Evolutionary conservation across 73 alveolate genomes (phyloP), one percentile per base, ranked within the genome.

Genomic region (Chromera velia): DNA sequence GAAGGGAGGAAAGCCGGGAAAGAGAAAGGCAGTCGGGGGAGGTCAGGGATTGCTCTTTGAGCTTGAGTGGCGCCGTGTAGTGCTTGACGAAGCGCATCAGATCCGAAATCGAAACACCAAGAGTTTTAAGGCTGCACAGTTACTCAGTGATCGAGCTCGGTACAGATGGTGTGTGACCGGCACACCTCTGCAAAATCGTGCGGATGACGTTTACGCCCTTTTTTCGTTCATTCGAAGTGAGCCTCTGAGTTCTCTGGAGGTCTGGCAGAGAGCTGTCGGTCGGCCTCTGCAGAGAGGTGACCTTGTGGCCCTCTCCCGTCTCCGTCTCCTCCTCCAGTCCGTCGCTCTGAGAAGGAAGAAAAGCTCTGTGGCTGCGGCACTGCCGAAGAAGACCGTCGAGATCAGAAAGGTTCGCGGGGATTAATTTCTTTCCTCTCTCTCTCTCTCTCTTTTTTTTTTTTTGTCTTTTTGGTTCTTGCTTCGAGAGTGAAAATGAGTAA

Each of bases 131-230:
- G 28, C 67, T 7, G 26, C 31, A 27, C n/a, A 27, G 34, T 19
- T n/a, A 18, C 31, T 26, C 46, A 33, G 32, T 67, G n/a, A n/a
- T n/a, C n/a, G n/a, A n/a, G 83, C 83, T 9, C 40, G 67, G 24
- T 76, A 76, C 83, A 76, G 67, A 76, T 76, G 83, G 83, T 76
- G 83, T 40, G 70, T 76, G 30, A 65, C 83, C 22, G 83, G 83
- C 29, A 76, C 83, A 10, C 83, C 83, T 29, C 64, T 76, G 71
- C 83, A 76, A 29, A 76, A 76, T 33, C 67, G 76, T 0, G 83
- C 26, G 75, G 47, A 32, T 31, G 75, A 17, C 33, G 9, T 26
- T 1, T 4, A 66, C 64, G 19, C 18, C 18, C 63, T 10, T 10
- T 10, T 9, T 18, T 9, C 63, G 63, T 18, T 45, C 63, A 10